phyloP scores from a whole-genome alignment of 1,139 yeast species.

The Blastobotrys arbuscula region DNA sequence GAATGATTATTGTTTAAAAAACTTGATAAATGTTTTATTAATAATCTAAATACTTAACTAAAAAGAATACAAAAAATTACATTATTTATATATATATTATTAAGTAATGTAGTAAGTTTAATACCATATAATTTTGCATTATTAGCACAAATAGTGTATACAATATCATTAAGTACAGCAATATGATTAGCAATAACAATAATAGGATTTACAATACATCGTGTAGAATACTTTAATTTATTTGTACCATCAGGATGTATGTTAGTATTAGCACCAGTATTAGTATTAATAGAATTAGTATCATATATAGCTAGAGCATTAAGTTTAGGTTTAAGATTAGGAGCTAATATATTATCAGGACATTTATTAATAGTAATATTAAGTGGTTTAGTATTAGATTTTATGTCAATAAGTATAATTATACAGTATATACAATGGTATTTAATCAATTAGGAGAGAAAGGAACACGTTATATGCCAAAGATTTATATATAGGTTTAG shows the following conservation, averaged over 20 bases:
- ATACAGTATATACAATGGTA: no score
- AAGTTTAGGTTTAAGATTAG: constrained; percentile 24
- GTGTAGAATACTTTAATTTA: constrained; percentile 24
- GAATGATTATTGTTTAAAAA: no score
- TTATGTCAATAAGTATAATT: constrained; percentile 18
- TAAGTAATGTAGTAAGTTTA: constrained; percentile 29
- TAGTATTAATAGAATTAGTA: constrained; percentile 24
- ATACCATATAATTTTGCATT: constrained; percentile 29
- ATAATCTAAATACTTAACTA: constrained; percentile 23
- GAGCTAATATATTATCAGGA: constrained; percentile 24
- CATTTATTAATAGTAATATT: constrained; percentile 24
- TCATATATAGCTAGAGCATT: constrained; percentile 19
- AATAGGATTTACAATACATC: constrained; percentile 25
- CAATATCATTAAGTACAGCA: constrained; percentile 24
- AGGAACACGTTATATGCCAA: no score
- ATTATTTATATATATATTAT: constrained; percentile 26
- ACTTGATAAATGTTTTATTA: no score
- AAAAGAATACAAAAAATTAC: constrained; percentile 24
- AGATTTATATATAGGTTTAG: constrained; percentile 15
- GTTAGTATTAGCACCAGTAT: constrained; percentile 24
- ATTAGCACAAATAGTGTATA: constrained; percentile 27
- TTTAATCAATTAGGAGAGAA: no score
- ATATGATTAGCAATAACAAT: constrained; percentile 26
- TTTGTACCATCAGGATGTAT: constrained; percentile 27
- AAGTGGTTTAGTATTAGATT: constrained; percentile 23